Evolutionary conservation across 2,329 filamentous ascomycete species (phyloP), one percentile per base, ranked within the genome.

Genomic region (Monilinia vaccinii-corymbosi): DNA sequence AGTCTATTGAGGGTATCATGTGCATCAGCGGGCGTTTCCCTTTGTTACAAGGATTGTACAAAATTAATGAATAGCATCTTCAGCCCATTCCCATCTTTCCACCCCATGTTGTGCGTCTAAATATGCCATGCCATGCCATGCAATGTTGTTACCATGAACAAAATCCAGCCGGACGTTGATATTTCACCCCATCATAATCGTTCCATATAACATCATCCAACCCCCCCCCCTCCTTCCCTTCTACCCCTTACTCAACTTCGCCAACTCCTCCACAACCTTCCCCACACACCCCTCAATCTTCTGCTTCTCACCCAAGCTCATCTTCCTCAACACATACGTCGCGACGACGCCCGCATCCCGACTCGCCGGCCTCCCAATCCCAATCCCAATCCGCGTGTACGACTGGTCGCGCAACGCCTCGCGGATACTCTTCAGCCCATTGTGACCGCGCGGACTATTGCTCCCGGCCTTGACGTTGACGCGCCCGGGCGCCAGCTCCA

Each of bases 301-400:
- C 8, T 44, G 57, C 56, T 60, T 68, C 58, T 73, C 70, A 38
- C 42, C 36, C 10, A n/a, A 42, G 45, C 47, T 69, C 67, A 71
- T 71, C 64, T 69, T 71, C 58, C 66, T 79, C 66, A 97, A 75
- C 47, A 97, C 92, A 75, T 93, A 96, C 28, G 82, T 77, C 47
- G 86, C 82, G 11, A 97, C 91, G 2, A 82, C 82, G 44, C 77
- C 75, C 25, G 78, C 76, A 53, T 90, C 85, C 64, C 91, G 79
- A 63, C 81, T 86, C 49, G 76, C 77, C 0, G 93, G 93, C 49
- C 94, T 77, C n/a, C 90, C 92, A 75, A 97, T 96, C 0, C 94
- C 94, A 14, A 97, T 76, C 0, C 88, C 86, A 55, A 97, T 82
- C 61, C 89, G 78, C 64, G 71, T 79, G 52, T 76, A 81, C 10